phyloP scores from a whole-genome alignment of 1,139 yeast genomes.

The Kazachstania sp. region DNA sequence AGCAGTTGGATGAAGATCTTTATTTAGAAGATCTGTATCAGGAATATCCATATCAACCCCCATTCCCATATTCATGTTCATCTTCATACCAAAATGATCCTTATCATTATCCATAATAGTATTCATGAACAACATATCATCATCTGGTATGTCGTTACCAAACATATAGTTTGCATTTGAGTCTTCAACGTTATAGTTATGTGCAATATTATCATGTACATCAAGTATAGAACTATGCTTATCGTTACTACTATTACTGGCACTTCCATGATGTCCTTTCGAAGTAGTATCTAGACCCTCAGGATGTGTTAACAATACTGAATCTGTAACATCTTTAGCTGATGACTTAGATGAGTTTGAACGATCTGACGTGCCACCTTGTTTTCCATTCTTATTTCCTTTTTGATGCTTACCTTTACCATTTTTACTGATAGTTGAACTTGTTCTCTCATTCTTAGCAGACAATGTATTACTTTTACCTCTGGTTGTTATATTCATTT shows the following conservation, averaged over 20 bases:
- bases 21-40: background rate
- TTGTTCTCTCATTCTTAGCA: background rate
- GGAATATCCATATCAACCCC: constrained; percentile 1
- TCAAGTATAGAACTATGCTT: background rate
- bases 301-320: background rate
- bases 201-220: background rate
- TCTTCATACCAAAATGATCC: constrained; percentile 4
- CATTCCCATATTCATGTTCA: constrained; percentile 2
- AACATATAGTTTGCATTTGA: constrained; percentile 1
- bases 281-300: background rate
- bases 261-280: background rate
- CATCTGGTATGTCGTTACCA: constrained; percentile 5
- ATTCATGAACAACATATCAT: constrained; percentile 8
- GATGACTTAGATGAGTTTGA: background rate
- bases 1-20: background rate
- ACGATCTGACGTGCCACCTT: background rate
- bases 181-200: background rate
- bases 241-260: background rate
- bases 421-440: background rate
- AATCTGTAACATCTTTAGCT: background rate
- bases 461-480: background rate
- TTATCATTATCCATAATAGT: constrained; percentile 6
- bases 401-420: background rate
- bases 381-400: background rate
- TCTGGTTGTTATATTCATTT: background rate